phyloP scores from a whole-genome alignment of 2,329 filamentous ascomycete species.

The Zalaria obscura region DNA sequence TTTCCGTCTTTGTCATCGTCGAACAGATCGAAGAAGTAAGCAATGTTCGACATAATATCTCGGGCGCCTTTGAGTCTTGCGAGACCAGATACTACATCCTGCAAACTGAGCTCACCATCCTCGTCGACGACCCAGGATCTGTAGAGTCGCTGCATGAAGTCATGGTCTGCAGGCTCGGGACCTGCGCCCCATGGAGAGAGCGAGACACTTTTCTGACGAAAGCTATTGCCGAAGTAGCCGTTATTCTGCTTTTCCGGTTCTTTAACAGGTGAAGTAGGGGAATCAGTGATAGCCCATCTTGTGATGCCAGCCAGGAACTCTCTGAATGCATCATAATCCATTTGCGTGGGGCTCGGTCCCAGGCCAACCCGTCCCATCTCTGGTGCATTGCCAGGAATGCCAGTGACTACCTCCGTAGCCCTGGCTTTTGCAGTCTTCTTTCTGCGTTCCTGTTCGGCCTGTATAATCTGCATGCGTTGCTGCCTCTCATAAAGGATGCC shows the following conservation, averaged over 20 bases:
- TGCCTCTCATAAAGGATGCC: conserved; percentile 82
- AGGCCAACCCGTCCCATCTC: conserved; percentile 80
- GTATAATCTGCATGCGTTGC: conserved; percentile 62
- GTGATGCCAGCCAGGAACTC: conserved; percentile 79
- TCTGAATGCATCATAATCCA: conserved; percentile 95
- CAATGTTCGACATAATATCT: conserved; percentile 96
- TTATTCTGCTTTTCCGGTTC: conserved; percentile 39
- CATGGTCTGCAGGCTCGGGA: conserved; percentile 73
- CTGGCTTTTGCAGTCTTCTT: conserved; percentile 48
- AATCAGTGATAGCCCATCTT: conserved; percentile 87
- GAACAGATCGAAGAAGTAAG: conserved; percentile 94
- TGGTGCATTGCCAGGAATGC: conserved; percentile 35
- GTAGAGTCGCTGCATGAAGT: conserved; percentile 83
- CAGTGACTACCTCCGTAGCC: conserved; percentile 34
- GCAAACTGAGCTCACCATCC: conserved; percentile 64
- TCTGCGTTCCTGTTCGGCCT: conserved; percentile 46
- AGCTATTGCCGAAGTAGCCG: conserved; percentile 40
- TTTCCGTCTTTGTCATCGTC: conserved; percentile 84
- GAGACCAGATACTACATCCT: conserved; percentile 83
- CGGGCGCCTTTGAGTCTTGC: conserved; percentile 83
- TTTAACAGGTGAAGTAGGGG: conserved; percentile 47
- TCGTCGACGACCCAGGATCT: conserved; percentile 74
- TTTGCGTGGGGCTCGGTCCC: conserved; percentile 76
- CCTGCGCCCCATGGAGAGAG: conserved; percentile 43
- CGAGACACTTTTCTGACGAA: conserved; percentile 24